These are phyloP conservation scores for Barnettozyma vustinii DNA, from an alignment of 805 yeast genomes.

Conservation along the genomic window DNA sequence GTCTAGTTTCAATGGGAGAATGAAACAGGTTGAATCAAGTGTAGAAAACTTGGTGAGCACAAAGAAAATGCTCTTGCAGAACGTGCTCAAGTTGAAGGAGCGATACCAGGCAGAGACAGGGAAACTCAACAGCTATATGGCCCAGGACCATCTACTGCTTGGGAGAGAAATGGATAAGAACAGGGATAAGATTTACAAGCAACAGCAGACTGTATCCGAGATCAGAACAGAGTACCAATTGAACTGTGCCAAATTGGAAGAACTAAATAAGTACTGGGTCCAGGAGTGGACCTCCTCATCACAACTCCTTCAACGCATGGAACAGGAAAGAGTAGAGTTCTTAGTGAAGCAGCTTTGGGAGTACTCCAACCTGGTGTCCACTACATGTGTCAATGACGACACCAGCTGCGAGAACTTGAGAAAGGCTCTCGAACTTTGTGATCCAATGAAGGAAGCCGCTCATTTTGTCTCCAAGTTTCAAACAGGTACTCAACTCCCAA, in stretches of 20 bases:
- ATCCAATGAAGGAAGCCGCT: slow-evolving; percentile 52
- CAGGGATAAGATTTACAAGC: slow-evolving; percentile 48
- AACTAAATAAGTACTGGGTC: slow-evolving; percentile 57
- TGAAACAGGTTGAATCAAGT: slow-evolving; percentile 51
- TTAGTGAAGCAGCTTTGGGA: slow-evolving; percentile 72
- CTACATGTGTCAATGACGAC: slow-evolving; percentile 75
- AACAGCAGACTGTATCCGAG: slow-evolving; percentile 35
- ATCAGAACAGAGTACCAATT: slow-evolving; percentile 53
- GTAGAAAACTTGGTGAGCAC: slow-evolving; percentile 49
- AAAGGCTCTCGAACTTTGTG: slow-evolving; percentile 60
- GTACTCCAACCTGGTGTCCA: slow-evolving; percentile 66
- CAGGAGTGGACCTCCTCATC: slow-evolving; percentile 67
- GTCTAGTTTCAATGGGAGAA: slow-evolving; percentile 44
- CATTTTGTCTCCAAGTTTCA: slow-evolving; percentile 48
- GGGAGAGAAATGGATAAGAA: slow-evolving; percentile 67
- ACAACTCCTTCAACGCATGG: slow-evolving; percentile 59
- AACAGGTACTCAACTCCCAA: slow-evolving; percentile 58
- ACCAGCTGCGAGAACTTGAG: slow-evolving; percentile 70
- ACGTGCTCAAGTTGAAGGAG: slow-evolving; percentile 35
- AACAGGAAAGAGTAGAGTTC: slow-evolving; percentile 66
- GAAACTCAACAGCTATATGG: slow-evolving; percentile 51
- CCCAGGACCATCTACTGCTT: slow-evolving; percentile 62
- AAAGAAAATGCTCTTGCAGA: slow-evolving; percentile 33
- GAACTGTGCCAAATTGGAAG: slow-evolving; percentile 46
- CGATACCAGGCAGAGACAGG: slow-evolving; percentile 55